phyloP scores from a whole-genome alignment of 257 asterid species.

The Perilla frutescens region DNA sequence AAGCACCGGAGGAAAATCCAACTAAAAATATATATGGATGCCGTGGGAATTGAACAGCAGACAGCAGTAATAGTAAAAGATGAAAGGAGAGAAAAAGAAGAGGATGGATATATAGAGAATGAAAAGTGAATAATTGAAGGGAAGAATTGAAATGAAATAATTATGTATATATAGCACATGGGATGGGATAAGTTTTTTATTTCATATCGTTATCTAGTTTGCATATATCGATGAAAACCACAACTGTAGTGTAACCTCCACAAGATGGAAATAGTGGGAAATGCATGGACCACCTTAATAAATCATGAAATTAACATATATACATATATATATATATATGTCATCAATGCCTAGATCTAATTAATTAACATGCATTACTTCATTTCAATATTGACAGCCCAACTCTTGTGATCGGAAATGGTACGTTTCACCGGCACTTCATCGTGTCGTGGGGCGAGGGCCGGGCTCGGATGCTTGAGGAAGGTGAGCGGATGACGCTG shows the following conservation, averaged over 20 bases:
- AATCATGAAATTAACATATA: not conserved
- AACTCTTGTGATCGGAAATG: constrained; percentile 42
- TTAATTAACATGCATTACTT: too few relatives aligned
- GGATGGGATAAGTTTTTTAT: too few relatives aligned
- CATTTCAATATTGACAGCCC: constrained; percentile 21
- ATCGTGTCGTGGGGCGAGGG: constrained; percentile 65
- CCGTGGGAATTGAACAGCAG: too few relatives aligned
- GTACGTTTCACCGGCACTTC: constrained; percentile 62
- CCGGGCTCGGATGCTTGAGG: constrained; percentile 48
- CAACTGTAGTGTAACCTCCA: constrained; percentile 6
- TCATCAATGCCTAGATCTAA: not conserved
- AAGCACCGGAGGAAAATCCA: too few relatives aligned
- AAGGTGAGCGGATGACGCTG: constrained; percentile 63
- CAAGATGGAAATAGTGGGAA: not conserved
- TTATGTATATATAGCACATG: not conserved
- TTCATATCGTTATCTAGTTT: constrained; percentile 13
- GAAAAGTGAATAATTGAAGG: not conserved
- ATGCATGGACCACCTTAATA: constrained; percentile 10
- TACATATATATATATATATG: too few relatives aligned
- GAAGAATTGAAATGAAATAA: not conserved
- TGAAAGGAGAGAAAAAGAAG: too few relatives aligned
- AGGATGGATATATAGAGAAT: not conserved
- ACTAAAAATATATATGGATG: too few relatives aligned
- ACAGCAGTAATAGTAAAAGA: too few relatives aligned
- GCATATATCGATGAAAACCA: constrained; percentile 6